Base-by-base conservation (phyloP, 495 filamentous ascomycete genomes). In the Penicillium dipodomyicola region DNA sequence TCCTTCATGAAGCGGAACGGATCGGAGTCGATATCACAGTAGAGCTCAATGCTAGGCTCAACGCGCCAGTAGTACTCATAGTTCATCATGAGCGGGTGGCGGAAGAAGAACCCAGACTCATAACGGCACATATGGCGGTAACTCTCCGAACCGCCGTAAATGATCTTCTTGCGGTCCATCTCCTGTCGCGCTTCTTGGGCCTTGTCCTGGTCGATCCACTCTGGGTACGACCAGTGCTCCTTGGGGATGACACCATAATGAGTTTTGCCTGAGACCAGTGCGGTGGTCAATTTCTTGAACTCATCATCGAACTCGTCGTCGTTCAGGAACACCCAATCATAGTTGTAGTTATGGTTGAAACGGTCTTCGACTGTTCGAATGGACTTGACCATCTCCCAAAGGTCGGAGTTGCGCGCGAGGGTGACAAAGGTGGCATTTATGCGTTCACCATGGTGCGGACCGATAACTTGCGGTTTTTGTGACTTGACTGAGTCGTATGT, bases 321-420 rank as follows among this genome's bases (percentile, higher is more conserved):
- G 71, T 98, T 98, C 60, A 98, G 72, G 77, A 98, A 98, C 27
- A 98, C 95, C 94, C 94, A 98, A 67, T 97, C 94, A 72, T 98
- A 98, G 77, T 97, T 87, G 72, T 87, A 97, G 49, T 91, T 87
- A 61, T 85, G 83, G 74, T 98, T 98, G 84, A 98, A 97, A 60
- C 94, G 88, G 69, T 98, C 94, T 74, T 98, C 94, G 33, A 98
- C 85, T 60, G 93, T 87, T 22, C 94, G 90, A 66, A 98, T 98
- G 8, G 91, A 95, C 64, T 88, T 85, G 23, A 91, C 88, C 63
- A 98, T 96, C 30, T 97, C 94, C 95, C 95, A 98, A 40, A 97
- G 71, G 70, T 98, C 94, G 30, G 77, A 78, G 69, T 98, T 98
- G 49, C 95, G 87, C 17, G 94, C 94, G 59, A 98, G 80, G 15